Conservation (phyloP, 306 rosid species). For the Prunus persica region DNA sequence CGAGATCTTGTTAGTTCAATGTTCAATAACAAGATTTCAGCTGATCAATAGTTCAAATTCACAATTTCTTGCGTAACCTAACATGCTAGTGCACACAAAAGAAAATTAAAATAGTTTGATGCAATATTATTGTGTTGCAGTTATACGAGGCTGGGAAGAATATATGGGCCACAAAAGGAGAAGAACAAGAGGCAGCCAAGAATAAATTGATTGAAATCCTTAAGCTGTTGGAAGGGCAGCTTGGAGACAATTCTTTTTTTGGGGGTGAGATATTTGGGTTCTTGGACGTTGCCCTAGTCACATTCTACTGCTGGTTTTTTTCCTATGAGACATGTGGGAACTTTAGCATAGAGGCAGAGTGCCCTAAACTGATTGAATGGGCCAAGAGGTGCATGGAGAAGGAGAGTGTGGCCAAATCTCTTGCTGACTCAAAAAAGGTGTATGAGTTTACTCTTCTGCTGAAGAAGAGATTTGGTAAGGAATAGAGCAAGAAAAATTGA, state of each 20-base stretch:
- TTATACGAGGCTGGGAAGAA: conserved; percentile 25
- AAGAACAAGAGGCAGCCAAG: conserved; percentile 24
- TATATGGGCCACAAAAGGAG: conserved; percentile 23
- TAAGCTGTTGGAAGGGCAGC: conserved; percentile 21
- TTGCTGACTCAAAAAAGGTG: conserved; percentile 28
- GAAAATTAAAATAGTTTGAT: no score
- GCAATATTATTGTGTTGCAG: conserved; percentile 9
- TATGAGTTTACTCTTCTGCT: conserved; percentile 14
- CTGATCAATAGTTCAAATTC: no score
- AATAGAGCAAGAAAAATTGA: neutral
- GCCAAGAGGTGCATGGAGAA: conserved; percentile 3
- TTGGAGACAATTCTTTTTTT: conserved; percentile 30
- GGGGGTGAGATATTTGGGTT: conserved; percentile 28
- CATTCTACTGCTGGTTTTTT: conserved; percentile 14
- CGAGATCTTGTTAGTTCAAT: no score
- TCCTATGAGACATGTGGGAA: conserved; percentile 15
- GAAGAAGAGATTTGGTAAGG: conserved; percentile 14
- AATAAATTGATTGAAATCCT: conserved; percentile 14
- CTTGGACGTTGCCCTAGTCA: conserved; percentile 29
- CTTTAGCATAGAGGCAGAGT: conserved; percentile 17
- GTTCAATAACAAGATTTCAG: no score
- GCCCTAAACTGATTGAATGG: conserved; percentile 19
- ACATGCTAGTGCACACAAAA: no score
- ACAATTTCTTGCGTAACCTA: no score
- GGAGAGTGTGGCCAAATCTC: conserved; percentile 24